Base-by-base conservation (phyloP, 2,329 filamentous ascomycete genomes). In the Aspergillus sclerotialis region DNA sequence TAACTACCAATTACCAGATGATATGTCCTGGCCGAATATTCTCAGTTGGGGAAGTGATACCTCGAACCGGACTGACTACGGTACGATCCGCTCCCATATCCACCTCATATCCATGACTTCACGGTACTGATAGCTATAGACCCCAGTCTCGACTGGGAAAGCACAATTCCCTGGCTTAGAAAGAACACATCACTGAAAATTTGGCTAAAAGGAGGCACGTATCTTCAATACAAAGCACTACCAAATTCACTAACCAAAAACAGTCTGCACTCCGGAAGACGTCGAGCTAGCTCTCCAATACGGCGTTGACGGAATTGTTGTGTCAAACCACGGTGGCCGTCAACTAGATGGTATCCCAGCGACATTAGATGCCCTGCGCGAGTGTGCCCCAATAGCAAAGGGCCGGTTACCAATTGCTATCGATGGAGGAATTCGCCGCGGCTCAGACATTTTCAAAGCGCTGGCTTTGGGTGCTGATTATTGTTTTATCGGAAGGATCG, bases 91-190 rank as follows among this genome's bases (percentile, higher is more conserved):
- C 13, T 14, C 15, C 28, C n/a, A n/a, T n/a, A n/a, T n/a, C n/a
- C n/a, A n/a, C n/a, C n/a, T n/a, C n/a, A n/a, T n/a, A n/a, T n/a
- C 8, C 25, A 21, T 10, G 10, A 11, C 13, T 28, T 9, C 30
- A 29, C 5, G 23, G 16, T 17, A 28, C 32, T 30, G 40, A 16
- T 36, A 35, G 15, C 14, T 19, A 13, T 41, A 57, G 65, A 67
- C 33, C 46, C 60, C 2, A 60, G 55, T 11, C 46, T 67, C 12
- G 65, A 67, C 36, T 78, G 73, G 73, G 67, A 68, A 14, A 52
- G 52, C 2, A 64, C 68, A 4, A 69, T 76, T 28, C 58, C 61
- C 0, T 75, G 68, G 65, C 48, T 76, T 24, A 55, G 67, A 13
- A 53, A 56, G 10, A 53, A 68, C 27, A 73, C 70, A 1, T 64